Base-by-base conservation (phyloP, 106 monocot species). In the Vanilla planifolia region DNA sequence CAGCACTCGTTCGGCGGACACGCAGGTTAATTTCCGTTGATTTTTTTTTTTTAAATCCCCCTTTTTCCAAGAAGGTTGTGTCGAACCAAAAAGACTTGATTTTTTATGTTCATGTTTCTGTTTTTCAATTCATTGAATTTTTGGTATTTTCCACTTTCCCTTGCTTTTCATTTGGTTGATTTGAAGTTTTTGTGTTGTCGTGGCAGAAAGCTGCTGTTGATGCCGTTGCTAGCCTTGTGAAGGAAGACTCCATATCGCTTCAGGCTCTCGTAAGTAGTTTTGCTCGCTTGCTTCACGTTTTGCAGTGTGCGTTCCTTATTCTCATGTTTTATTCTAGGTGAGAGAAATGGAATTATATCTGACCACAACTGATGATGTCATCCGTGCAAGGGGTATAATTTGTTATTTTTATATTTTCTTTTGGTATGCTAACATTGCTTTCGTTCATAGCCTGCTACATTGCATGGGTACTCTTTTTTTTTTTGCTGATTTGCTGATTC, bases 311-410 rank as follows among this genome's bases (percentile, higher is more conserved):
- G 44, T 44, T 62, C 11, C 27, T 33, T 28, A 11, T 60, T 9
- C 67, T 23, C 3, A 56, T 61, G 19, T 42, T 71, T 34, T 24
- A 53, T 59, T 59, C 8, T 58, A 94, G 89, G 89, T 86, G 39
- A 83, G 65, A 68, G 86, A 84, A 58, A 78, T 86, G 83, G 89
- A 86, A 42, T 75, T 80, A 42, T 85, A 89, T 66, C 59, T 94
- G 60, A 83, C 85, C 9, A 78, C 84, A 17, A 67, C 75, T 3
- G 87, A 92, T 61, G 29, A 81, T 50, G 42, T 75, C 34, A 67
- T 92, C 55, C 79, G 92, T n/a, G 70, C 75, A 43, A 87, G 80
- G 81, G 92, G 92, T 92, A 48, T 39, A 39, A 39, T 6, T 48
- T 5, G 48, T 5, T 48, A 15, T 48, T 25, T 8, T 25, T 8